These are phyloP conservation scores for Fusarium denticulatum DNA, from an alignment of 2,329 filamentous ascomycete genomes.

Conservation along the genomic window DNA sequence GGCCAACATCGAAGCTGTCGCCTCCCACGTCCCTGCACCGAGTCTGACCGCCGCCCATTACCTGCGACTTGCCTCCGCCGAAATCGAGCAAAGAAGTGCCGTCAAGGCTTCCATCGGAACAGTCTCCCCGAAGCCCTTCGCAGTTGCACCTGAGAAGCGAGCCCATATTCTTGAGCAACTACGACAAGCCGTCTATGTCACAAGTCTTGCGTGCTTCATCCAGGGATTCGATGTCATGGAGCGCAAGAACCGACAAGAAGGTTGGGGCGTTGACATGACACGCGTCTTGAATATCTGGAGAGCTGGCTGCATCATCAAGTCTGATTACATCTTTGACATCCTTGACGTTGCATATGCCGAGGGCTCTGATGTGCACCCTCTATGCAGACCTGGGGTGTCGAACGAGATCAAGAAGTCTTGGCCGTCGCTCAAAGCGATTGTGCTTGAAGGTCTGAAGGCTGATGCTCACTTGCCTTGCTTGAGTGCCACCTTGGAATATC, in stretches of 20 bases:
- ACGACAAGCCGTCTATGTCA: slow-evolving; percentile 68
- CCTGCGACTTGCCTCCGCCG: slow-evolving; percentile 70
- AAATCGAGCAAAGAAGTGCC: slow-evolving; percentile 63
- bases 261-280: slow-evolving; percentile 66
- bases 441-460: slow-evolving; percentile 62
- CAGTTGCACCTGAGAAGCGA: background rate
- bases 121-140: background rate
- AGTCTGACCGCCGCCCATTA: slow-evolving; percentile 72
- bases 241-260: slow-evolving; percentile 64
- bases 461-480: slow-evolving; percentile 70
- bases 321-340: slow-evolving; percentile 70
- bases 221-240: slow-evolving; percentile 74
- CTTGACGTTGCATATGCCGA: slow-evolving; percentile 57
- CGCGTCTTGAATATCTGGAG: slow-evolving; percentile 71
- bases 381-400: slow-evolving; percentile 42
- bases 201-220: slow-evolving; percentile 69
- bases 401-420: slow-evolving; percentile 63
- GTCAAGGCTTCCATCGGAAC: slow-evolving; percentile 48
- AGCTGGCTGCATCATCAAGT: slow-evolving; percentile 76
- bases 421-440: slow-evolving; percentile 63
- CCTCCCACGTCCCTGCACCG: slow-evolving; percentile 70
- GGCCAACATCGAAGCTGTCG: slow-evolving; percentile 70
- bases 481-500: slow-evolving; percentile 71
- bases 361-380: slow-evolving; percentile 50
- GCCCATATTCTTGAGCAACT: slow-evolving; percentile 63